Evolutionary conservation across 2,329 filamentous ascomycete genomes (phyloP).

Genomic region (Apiospora malaysiana): DNA sequence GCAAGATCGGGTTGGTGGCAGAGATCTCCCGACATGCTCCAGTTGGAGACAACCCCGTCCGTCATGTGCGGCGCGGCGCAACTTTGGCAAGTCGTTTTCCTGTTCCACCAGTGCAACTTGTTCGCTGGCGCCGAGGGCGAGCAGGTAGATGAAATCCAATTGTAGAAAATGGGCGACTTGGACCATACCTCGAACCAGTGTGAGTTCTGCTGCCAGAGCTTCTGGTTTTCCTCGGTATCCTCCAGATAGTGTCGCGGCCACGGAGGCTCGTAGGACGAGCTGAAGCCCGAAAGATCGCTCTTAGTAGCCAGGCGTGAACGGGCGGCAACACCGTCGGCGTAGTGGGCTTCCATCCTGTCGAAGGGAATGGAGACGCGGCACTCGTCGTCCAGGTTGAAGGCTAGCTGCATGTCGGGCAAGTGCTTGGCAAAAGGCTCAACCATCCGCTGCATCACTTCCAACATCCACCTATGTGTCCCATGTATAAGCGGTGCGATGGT

Average conservation of each 20-base stretch:
- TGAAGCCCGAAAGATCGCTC: slow-evolving; percentile 31
- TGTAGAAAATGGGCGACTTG: slow-evolving; percentile 42
- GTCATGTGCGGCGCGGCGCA: slow-evolving; percentile 46
- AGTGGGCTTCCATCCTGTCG: slow-evolving; percentile 46
- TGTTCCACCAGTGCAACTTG: slow-evolving; percentile 46
- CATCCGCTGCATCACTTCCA: slow-evolving; percentile 45
- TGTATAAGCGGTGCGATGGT: slow-evolving; percentile 39
- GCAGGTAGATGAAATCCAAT: slow-evolving; percentile 48
- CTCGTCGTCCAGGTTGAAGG: slow-evolving; percentile 57
- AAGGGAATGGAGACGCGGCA: slow-evolving; percentile 53
- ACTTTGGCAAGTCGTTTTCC: slow-evolving; percentile 39
- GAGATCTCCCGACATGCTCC: slow-evolving; percentile 48
- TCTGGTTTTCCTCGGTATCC: slow-evolving; percentile 31
- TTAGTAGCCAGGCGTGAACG: slow-evolving; percentile 36
- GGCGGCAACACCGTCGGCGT: slow-evolving; percentile 33
- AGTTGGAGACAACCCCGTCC: slow-evolving; percentile 50
- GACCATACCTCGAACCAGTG: slow-evolving; percentile 35
- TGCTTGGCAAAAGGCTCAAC: slow-evolving; percentile 48
- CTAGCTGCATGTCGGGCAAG: slow-evolving; percentile 59
- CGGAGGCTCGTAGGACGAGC: slow-evolving; percentile 29
- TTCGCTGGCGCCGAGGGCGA: slow-evolving; percentile 53
- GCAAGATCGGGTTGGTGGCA: slow-evolving; percentile 56
- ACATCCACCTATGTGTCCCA: slow-evolving; percentile 45
- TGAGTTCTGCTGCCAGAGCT: slow-evolving; percentile 33
- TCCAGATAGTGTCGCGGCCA: slow-evolving; percentile 34